Percentiles rank a stretch among this genome's conserved stretches.
These are phyloP conservation scores for Solanum pimpinellifolium DNA, from an alignment of 257 asterid species.

Conservation along the genomic window DNA sequence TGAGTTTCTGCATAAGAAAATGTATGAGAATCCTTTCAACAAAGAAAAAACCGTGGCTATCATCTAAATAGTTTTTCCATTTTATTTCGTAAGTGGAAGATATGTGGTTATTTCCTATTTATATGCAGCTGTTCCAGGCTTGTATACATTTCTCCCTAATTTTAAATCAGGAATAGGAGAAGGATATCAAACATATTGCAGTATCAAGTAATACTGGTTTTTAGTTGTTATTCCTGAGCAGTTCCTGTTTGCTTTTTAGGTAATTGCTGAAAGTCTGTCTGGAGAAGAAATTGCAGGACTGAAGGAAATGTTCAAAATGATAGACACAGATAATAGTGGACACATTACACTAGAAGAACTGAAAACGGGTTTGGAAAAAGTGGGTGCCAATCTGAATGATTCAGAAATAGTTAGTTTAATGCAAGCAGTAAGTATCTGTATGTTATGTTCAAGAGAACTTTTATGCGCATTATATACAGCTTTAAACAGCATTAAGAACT, in stretches of 20 bases:
- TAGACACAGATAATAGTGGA: conserved; percentile 37
- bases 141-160: not conserved
- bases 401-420: conserved; percentile 16
- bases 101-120: not conserved
- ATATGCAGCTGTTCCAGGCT: not conserved
- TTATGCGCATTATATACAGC: not conserved
- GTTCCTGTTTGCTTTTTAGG: conserved; percentile 5
- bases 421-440: not conserved
- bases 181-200: not conserved
- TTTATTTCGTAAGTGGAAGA: not conserved
- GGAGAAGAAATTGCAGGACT: conserved; percentile 44
- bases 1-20: not conserved
- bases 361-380: not conserved
- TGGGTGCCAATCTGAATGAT: conserved; percentile 11
- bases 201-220: not conserved
- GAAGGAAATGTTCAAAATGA: conserved; percentile 36
- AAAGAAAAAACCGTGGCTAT: not conserved
- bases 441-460: not conserved
- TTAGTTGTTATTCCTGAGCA: not conserved
- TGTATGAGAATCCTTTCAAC: not conserved
- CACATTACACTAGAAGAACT: conserved; percentile 25
- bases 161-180: not conserved
- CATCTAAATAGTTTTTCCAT: not conserved
- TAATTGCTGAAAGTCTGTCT: conserved; percentile 32
- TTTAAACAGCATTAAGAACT: not conserved